Conservation (phyloP, 305 asterid species). For the Ilex paraguariensis region DNA sequence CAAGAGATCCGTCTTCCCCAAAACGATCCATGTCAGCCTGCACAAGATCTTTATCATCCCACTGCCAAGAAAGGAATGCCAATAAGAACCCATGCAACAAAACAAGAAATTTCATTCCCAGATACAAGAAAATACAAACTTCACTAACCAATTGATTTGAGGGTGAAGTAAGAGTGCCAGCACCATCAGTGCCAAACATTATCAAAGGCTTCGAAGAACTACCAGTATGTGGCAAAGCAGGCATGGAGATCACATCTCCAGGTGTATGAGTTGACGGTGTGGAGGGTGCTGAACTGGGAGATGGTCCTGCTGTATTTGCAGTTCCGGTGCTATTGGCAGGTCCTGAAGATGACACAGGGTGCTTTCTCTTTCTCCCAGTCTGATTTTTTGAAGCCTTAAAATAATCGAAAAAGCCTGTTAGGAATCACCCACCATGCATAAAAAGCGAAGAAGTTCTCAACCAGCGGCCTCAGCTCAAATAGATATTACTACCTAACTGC, state of each 20-base stretch:
- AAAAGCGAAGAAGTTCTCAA: background rate
- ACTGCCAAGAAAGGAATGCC: constrained; percentile 41
- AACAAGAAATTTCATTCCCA: constrained; percentile 8
- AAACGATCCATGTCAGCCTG: constrained; percentile 98
- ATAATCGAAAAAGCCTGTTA: constrained; percentile 34
- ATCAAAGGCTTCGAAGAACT: constrained; percentile 76
- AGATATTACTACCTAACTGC: too few species aligned
- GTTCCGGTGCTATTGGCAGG: constrained; percentile 99
- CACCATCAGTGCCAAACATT: constrained; percentile 77
- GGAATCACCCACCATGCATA: constrained; percentile 11
- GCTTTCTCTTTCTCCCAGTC: constrained; percentile 94
- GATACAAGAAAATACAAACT: constrained; percentile 9
- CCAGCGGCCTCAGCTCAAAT: background rate
- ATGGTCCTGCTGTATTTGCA: constrained; percentile 97
- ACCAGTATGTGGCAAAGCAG: constrained; percentile 81
- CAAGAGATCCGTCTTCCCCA: constrained; percentile 86
- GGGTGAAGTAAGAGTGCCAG: constrained; percentile 82
- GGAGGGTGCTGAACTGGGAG: constrained; percentile 98
- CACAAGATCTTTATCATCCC: constrained; percentile 95
- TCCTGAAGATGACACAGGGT: constrained; percentile 87
- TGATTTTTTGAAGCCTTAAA: constrained; percentile 86
- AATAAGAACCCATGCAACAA: constrained; percentile 20
- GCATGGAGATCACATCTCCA: constrained; percentile 89
- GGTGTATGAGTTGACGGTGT: constrained; percentile 99
- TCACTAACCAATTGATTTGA: constrained; percentile 79